Percentiles rank a stretch among this genome's conserved stretches.
Evolutionary conservation across 257 asterid genomes (phyloP).

Genomic region (Plantago elongata): DNA sequence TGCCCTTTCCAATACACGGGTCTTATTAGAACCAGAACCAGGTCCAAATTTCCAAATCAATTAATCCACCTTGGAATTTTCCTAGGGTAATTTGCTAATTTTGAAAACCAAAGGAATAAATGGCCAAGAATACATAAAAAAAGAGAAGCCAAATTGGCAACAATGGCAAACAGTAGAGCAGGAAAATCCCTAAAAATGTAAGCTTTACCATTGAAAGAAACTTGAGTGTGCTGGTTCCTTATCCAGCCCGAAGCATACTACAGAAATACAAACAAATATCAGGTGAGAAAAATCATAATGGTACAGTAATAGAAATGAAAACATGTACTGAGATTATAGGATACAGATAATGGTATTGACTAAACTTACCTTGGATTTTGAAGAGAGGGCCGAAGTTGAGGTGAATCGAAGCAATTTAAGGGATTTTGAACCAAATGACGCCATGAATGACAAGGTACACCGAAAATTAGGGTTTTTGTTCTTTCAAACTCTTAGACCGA

Average conservation of each 20-base stretch:
- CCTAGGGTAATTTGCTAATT: no score
- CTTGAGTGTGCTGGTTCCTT: constrained; percentile 34
- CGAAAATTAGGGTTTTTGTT: constrained; percentile 26
- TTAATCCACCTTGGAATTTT: no score
- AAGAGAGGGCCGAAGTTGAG: constrained; percentile 27
- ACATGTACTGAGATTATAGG: neutral
- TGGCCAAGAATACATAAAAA: neutral
- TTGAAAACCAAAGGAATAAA: neutral
- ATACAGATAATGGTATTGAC: neutral
- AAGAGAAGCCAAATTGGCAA: no score
- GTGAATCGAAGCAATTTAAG: constrained; percentile 25
- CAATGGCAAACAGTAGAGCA: neutral
- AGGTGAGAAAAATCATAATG: neutral
- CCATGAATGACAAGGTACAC: constrained; percentile 20
- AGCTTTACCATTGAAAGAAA: constrained; percentile 43
- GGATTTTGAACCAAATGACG: constrained; percentile 30
- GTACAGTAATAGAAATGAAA: neutral
- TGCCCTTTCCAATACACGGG: no score
- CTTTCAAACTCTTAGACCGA: neutral
- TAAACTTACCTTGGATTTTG: constrained; percentile 34
- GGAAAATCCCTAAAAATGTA: neutral
- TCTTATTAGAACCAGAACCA: no score
- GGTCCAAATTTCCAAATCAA: no score
- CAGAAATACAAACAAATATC: neutral
- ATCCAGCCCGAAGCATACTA: constrained; percentile 46